phyloP scores from a whole-genome alignment of 139 green algal genomes.

The Astrephomene gubernaculifera region DNA sequence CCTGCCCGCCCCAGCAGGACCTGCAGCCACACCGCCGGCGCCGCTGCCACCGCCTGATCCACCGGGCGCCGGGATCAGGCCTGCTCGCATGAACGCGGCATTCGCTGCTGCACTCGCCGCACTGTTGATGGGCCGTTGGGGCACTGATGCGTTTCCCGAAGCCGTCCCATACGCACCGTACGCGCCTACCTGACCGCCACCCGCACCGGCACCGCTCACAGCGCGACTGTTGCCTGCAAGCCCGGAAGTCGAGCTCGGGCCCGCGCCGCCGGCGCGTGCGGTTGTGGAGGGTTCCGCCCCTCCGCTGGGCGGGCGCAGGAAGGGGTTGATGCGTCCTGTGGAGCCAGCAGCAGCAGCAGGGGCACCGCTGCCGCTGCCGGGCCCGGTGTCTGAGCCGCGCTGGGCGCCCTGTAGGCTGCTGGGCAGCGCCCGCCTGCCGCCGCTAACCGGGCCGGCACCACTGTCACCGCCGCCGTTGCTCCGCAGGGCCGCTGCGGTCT shows the following conservation, averaged over 20 bases:
- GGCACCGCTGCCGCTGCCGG: background rate
- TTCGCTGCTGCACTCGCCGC: background rate
- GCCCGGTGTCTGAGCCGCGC: background rate
- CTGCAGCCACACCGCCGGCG: background rate
- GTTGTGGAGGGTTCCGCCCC: no score
- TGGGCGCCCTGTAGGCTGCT: background rate
- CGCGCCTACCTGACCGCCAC: no score
- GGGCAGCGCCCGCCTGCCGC: background rate
- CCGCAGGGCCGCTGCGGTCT: background rate
- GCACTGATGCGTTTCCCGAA: background rate
- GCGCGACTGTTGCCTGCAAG: no score
- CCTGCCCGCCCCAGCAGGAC: background rate
- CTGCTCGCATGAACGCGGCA: constrained; percentile 15
- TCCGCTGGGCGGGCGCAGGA: background rate
- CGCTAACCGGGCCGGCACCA: background rate
- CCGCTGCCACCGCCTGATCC: background rate
- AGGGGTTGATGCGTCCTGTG: background rate
- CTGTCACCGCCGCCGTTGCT: background rate
- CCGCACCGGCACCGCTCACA: no score
- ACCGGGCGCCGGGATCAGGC: no score
- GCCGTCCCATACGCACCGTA: no score
- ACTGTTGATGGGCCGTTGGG: background rate
- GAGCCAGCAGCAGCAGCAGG: background rate
- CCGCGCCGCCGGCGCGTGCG: no score
- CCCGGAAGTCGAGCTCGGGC: no score